Percentiles rank a stretch among this genome's conserved stretches.
These are phyloP conservation scores for Chenopodium album DNA, from an alignment of 148 eudicot species.

Conservation along the genomic window DNA sequence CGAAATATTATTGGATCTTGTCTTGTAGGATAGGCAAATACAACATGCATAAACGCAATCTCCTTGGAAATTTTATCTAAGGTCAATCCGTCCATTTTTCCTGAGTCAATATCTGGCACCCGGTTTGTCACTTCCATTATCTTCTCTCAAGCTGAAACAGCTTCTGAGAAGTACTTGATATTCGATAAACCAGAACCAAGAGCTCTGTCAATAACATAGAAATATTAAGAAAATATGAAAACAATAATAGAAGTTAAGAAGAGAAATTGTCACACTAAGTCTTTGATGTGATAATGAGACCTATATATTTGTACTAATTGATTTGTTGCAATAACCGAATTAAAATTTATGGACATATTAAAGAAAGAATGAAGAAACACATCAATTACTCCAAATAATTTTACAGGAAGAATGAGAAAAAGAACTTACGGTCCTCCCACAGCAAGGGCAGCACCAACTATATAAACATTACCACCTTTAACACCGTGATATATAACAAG, in stretches of 20 bases:
- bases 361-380: too few species aligned
- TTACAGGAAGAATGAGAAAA: background rate
- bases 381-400: background rate
- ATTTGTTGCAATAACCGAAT: too few species aligned
- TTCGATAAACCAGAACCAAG: conserved; percentile 66
- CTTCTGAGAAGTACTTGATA: conserved; percentile 65
- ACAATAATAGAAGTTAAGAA: background rate
- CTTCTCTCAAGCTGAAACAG: conserved; percentile 59
- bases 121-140: conserved; percentile 57
- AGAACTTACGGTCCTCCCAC: conserved; percentile 72
- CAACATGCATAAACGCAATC: conserved; percentile 60
- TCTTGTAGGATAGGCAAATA: conserved; percentile 77
- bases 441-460: conserved; percentile 61
- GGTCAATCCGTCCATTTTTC: conserved; percentile 54
- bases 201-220: conserved; percentile 29
- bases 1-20: conserved; percentile 61
- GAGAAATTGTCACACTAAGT: too few species aligned
- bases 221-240: too few species aligned
- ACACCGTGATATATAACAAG: conserved; percentile 82
- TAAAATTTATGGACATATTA: too few species aligned
- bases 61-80: conserved; percentile 45
- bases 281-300: too few species aligned
- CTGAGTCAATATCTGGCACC: conserved; percentile 70
- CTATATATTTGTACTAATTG: too few species aligned
- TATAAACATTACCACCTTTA: conserved; percentile 55